Evolutionary conservation across 495 filamentous ascomycete genomes (phyloP).

Genomic region (Evansstolkia leycettana): DNA sequence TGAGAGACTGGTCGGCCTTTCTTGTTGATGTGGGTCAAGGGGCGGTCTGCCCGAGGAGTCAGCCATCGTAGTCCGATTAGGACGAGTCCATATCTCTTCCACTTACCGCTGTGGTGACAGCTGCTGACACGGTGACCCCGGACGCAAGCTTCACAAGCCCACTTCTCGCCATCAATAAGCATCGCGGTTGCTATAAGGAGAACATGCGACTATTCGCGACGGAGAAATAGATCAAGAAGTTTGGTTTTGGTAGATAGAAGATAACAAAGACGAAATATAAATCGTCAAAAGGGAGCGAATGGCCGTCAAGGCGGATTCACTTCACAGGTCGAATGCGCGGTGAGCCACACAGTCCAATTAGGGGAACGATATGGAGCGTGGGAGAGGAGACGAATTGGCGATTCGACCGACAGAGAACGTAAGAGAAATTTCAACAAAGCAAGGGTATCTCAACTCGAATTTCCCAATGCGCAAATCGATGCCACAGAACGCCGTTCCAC

Average conservation of each 20-base stretch:
- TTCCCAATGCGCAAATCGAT: conserved; percentile 24
- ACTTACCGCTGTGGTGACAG: conserved; percentile 81
- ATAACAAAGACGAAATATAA: conserved; percentile 1
- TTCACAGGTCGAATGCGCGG: not conserved
- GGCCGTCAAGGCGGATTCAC: conserved; percentile 34
- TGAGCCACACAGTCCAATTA: not conserved
- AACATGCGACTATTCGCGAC: conserved; percentile 36
- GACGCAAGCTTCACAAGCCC: conserved; percentile 87
- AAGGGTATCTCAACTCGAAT: conserved; percentile 29
- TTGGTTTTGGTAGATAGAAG: not conserved
- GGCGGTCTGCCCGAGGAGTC: conserved; percentile 53
- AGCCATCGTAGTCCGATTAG: conserved; percentile 10
- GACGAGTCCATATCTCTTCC: conserved; percentile 3
- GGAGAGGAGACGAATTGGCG: conserved; percentile 1
- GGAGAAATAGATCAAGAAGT: conserved; percentile 9
- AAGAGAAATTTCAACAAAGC: conserved; percentile 23
- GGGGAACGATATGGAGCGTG: too few relatives aligned
- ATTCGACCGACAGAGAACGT: conserved; percentile 15
- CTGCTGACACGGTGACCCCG: conserved; percentile 89
- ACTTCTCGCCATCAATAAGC: conserved; percentile 85
- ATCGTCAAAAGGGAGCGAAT: conserved; percentile 18
- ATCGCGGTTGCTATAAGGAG: conserved; percentile 40
- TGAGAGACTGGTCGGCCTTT: conserved; percentile 97
- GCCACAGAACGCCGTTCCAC: conserved; percentile 28
- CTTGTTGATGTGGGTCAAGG: conserved; percentile 91